phyloP scores from a whole-genome alignment of 257 asterid species.

The Nicotiana paniculata region DNA sequence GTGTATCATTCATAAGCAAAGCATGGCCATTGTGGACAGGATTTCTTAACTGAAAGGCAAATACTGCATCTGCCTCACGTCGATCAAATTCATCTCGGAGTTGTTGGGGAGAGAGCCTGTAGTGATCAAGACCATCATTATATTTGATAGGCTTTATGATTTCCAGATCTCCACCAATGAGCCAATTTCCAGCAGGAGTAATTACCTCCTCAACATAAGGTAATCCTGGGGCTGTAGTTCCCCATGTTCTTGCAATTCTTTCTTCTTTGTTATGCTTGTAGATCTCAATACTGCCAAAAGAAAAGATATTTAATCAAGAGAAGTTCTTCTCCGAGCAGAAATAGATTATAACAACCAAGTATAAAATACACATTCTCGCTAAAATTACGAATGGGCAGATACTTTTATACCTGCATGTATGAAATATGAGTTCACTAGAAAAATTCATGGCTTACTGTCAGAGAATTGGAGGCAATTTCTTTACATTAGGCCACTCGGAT shows the following conservation, averaged over 20 bases:
- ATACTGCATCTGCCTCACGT: constrained; percentile 77
- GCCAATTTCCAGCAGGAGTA: constrained; percentile 72
- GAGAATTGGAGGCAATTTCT: too few relatives aligned
- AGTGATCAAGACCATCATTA: constrained; percentile 75
- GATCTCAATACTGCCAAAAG: constrained; percentile 51
- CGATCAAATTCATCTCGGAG: constrained; percentile 62
- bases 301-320: background rate
- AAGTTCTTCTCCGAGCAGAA: background rate
- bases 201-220: constrained; percentile 86
- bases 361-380: too few relatives aligned
- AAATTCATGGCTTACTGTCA: too few relatives aligned
- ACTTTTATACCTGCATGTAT: background rate
- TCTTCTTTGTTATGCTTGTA: constrained; percentile 86
- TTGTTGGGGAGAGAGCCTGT: constrained; percentile 73
- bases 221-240: constrained; percentile 70
- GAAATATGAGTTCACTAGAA: background rate
- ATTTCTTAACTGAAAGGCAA: constrained; percentile 86
- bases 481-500: too few relatives aligned
- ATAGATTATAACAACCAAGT: background rate
- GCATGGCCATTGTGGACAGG: constrained; percentile 92
- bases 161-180: constrained; percentile 82
- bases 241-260: constrained; percentile 90
- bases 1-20: constrained; percentile 77
- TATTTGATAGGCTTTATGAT: constrained; percentile 66
- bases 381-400: background rate